Evolutionary conservation across 768 basidiomycete species (phyloP).

Genomic region (Boletus rufocinnamomeus): DNA sequence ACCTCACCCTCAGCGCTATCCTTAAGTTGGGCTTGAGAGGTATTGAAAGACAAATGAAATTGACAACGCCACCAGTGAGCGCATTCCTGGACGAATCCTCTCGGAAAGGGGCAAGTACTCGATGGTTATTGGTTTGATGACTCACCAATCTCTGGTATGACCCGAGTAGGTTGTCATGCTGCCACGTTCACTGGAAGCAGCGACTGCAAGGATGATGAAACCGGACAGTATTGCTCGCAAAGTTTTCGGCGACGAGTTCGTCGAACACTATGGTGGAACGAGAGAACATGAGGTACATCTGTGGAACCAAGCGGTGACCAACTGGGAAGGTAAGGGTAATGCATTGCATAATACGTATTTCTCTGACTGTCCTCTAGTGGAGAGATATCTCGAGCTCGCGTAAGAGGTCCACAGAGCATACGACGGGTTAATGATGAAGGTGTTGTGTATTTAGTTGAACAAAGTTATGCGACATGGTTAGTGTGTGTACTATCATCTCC

Average conservation of each 20-base stretch:
- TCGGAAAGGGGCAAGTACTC: slow-evolving; percentile 59
- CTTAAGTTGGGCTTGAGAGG: slow-evolving; percentile 87
- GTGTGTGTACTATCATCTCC: slow-evolving; percentile 2
- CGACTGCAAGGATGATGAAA: slow-evolving; percentile 79
- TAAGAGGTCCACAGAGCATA: slow-evolving; percentile 31
- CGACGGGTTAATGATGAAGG: not conserved
- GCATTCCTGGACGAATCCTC: slow-evolving; percentile 36
- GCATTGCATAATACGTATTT: not conserved
- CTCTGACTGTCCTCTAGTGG: slow-evolving; percentile 50
- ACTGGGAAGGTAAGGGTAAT: slow-evolving; percentile 78
- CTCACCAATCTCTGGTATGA: not conserved
- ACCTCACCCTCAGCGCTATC: slow-evolving; percentile 85
- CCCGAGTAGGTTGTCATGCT: slow-evolving; percentile 65
- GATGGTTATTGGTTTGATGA: slow-evolving; percentile 1
- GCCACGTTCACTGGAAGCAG: slow-evolving; percentile 75
- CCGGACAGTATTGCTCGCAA: slow-evolving; percentile 81
- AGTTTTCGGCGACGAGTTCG: slow-evolving; percentile 85
- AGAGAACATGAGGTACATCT: slow-evolving; percentile 85
- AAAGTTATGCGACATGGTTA: not conserved
- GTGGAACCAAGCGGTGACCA: slow-evolving; percentile 90
- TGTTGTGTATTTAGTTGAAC: not conserved
- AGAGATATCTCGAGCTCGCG: slow-evolving; percentile 83
- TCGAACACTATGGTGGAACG: slow-evolving; percentile 96
- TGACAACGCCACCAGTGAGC: slow-evolving; percentile 73
- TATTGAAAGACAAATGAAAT: slow-evolving; percentile 69